Percentiles rank a stretch among this genome's conserved stretches.
Conservation (phyloP, 1,284 basidiomycete species). For the Pseudozyma hubeiensis region DNA sequence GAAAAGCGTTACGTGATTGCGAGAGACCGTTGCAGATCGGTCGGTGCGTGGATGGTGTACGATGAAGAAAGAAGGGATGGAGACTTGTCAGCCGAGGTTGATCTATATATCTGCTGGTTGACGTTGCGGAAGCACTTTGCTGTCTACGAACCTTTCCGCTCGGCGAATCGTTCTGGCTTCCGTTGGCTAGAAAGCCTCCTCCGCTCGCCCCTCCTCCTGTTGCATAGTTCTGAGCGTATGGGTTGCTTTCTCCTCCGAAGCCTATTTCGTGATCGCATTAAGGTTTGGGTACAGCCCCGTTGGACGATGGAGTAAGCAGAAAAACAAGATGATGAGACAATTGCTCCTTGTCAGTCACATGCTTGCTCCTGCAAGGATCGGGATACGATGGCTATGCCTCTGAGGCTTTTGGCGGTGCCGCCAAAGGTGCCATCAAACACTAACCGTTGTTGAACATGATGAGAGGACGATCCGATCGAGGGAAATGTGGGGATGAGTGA, state of each 20-base stretch:
- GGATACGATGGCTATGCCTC: no score
- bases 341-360: slow-evolving; percentile 2
- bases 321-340: neutral
- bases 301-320: neutral
- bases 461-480: neutral
- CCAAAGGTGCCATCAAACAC: neutral
- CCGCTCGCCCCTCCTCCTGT: slow-evolving; percentile 54
- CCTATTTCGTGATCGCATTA: slow-evolving; percentile 5
- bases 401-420: neutral
- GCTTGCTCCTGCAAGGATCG: neutral
- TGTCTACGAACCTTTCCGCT: slow-evolving; percentile 40
- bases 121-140: slow-evolving; percentile 1
- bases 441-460: slow-evolving; percentile 51
- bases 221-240: slow-evolving; percentile 57
- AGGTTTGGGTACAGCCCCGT: neutral
- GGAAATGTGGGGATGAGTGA: neutral
- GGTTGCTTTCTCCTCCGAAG: slow-evolving; percentile 42
- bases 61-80: no score
- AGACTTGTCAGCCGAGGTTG: no score
- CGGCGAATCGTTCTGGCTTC: slow-evolving; percentile 49
- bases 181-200: slow-evolving; percentile 54
- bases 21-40: neutral
- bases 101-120: no score
- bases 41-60: neutral
- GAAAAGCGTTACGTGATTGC: neutral